phyloP scores from a whole-genome alignment of 208 protist genomes.

The Kentomonas sorsogonicus region DNA sequence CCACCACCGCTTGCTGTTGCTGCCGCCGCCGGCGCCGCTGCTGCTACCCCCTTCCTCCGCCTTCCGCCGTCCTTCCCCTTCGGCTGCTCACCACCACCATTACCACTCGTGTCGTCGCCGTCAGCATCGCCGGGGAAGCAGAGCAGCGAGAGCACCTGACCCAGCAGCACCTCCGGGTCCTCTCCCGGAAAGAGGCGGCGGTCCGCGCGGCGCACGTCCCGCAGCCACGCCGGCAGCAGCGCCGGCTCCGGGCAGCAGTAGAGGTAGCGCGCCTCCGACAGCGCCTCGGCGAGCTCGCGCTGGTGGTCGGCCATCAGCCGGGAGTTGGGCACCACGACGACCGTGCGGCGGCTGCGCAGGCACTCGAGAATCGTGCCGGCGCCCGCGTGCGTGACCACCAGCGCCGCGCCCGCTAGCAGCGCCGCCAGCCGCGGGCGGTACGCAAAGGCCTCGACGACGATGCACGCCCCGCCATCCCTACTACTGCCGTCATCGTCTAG shows the following conservation, averaged over 20 bases:
- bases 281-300: slow-evolving; percentile 63
- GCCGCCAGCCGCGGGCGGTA: slow-evolving; percentile 55
- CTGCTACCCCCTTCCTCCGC: no score
- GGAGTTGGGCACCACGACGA: slow-evolving; percentile 85
- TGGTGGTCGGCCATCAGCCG: slow-evolving; percentile 89
- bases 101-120: no score
- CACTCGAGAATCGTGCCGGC: slow-evolving; percentile 90
- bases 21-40: no score
- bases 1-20: no score
- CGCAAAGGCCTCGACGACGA: slow-evolving; percentile 65
- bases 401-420: slow-evolving; percentile 35
- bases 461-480: no score
- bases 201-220: slow-evolving; percentile 24
- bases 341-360: slow-evolving; percentile 45
- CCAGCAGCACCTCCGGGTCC: slow-evolving; percentile 25
- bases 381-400: slow-evolving; percentile 87
- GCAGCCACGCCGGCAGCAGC: slow-evolving; percentile 31
- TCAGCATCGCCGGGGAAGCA: no score
- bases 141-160: slow-evolving; percentile 15
- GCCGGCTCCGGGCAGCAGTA: slow-evolving; percentile 52
- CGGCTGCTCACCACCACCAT: no score
- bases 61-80: no score
- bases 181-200: slow-evolving; percentile 49
- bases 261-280: slow-evolving; percentile 43
- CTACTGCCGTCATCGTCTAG: no score